Percentiles rank a stretch among this genome's conserved stretches.
Conservation (phyloP, 192 early-diverging fungal species). For the Bifiguratus adelaidae region DNA sequence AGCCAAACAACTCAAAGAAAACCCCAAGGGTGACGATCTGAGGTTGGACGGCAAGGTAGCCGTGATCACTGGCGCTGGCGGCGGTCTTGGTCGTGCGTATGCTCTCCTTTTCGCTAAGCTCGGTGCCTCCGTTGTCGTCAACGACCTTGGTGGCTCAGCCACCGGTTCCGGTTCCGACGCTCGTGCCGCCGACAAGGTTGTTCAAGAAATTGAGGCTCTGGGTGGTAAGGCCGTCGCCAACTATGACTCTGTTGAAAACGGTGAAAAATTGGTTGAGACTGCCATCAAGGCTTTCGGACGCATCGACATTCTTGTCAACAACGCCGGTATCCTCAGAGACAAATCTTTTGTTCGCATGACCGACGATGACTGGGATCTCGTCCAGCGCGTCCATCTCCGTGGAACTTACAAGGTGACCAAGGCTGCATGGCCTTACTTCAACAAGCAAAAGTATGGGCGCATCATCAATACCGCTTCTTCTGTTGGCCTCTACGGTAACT, state of each 20-base stretch:
- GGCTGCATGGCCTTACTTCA: conserved; percentile 93
- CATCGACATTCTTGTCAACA: conserved; percentile 86
- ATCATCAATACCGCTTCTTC: conserved; percentile 93
- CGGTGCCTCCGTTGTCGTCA: conserved; percentile 82
- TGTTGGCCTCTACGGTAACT: conserved; percentile 91
- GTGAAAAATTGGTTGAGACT: conserved; percentile 86
- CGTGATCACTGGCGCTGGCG: conserved; percentile 86
- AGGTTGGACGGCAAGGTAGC: conserved; percentile 74
- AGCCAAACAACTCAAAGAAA: conserved; percentile 55
- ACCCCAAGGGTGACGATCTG: conserved; percentile 43
- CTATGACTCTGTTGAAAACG: conserved; percentile 95
- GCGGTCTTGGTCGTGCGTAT: conserved; percentile 85
- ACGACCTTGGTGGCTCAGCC: conserved; percentile 67
- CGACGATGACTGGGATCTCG: conserved; percentile 90
- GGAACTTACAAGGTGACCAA: conserved; percentile 91
- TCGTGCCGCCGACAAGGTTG: conserved; percentile 61
- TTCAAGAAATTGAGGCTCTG: conserved; percentile 62
- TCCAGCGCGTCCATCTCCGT: conserved; percentile 81
- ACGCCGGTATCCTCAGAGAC: conserved; percentile 95
- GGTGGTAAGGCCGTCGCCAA: conserved; percentile 90
- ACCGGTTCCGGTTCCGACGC: conserved; percentile 27
- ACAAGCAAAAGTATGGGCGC: conserved; percentile 89
- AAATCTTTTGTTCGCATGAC: conserved; percentile 87
- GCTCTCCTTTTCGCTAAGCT: conserved; percentile 73
- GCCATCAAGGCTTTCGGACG: conserved; percentile 78